Evolutionary conservation across 257 asterid species (phyloP).

Genomic region (Handroanthus guayacan): DNA sequence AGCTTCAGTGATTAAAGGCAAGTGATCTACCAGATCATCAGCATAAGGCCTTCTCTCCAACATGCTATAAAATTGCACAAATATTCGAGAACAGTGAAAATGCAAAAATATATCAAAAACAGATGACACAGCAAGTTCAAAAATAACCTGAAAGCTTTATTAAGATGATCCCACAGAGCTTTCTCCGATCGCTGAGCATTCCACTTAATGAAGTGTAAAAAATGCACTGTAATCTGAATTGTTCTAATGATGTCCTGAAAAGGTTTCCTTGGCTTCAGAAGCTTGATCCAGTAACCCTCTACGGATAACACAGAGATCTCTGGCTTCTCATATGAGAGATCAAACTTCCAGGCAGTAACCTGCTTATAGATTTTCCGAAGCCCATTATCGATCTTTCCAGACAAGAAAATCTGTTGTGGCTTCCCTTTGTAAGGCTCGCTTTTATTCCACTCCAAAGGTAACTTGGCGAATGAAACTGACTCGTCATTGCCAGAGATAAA

Average conservation of each 20-base stretch:
- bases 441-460: conserved; percentile 63
- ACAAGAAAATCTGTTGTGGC: conserved; percentile 49
- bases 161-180: conserved; percentile 79
- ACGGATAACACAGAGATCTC: conserved; percentile 67
- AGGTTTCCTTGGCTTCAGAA: conserved; percentile 73
- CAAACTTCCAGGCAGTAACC: conserved; percentile 84
- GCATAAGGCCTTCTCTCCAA: conserved; percentile 68
- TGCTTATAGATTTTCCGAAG: conserved; percentile 64
- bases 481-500: conserved; percentile 52
- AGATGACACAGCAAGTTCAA: conserved; percentile 30
- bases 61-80: conserved; percentile 48
- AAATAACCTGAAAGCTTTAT: conserved; percentile 71
- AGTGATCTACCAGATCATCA: conserved; percentile 70
- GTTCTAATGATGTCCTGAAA: conserved; percentile 58
- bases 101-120: background rate
- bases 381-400: conserved; percentile 73
- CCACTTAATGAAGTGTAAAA: conserved; percentile 62
- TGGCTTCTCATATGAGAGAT: conserved; percentile 56
- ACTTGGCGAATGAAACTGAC: conserved; percentile 59
- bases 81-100: conserved; percentile 15
- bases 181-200: conserved; percentile 62
- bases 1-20: conserved; percentile 63
- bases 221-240: conserved; percentile 62
- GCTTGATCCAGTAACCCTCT: conserved; percentile 80
- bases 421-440: conserved; percentile 40